Percentiles rank a stretch among this genome's conserved stretches.
Conservation (phyloP, 1,284 basidiomycete genomes). For the Ustanciosporium gigantosporum region DNA sequence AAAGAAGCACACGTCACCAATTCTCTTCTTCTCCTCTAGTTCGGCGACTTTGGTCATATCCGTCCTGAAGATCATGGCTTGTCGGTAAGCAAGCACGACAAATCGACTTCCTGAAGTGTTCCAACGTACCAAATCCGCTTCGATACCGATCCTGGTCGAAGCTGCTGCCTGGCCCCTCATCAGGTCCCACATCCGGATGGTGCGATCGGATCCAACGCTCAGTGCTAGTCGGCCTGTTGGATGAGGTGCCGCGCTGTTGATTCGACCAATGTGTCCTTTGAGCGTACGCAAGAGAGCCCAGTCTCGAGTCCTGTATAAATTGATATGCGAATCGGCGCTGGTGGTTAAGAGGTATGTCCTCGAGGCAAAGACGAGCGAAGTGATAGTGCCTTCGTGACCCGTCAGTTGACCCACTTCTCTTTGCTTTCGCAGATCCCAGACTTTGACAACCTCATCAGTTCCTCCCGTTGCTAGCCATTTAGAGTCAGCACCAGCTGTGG, state of each 20-base stretch:
- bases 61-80: slow-evolving; percentile 47
- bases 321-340: slow-evolving; percentile 76
- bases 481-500: slow-evolving; percentile 66
- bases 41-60: slow-evolving; percentile 53
- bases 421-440: slow-evolving; percentile 89
- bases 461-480: slow-evolving; percentile 96
- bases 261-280: slow-evolving; percentile 88
- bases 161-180: slow-evolving; percentile 90
- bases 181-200: slow-evolving; percentile 95
- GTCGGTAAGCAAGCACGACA: slow-evolving; percentile 43
- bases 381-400: slow-evolving; percentile 93
- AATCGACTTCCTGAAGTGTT: slow-evolving; percentile 46
- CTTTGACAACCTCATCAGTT: slow-evolving; percentile 90
- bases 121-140: slow-evolving; percentile 50
- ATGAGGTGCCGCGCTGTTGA: slow-evolving; percentile 87
- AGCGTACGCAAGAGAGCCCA: slow-evolving; percentile 86
- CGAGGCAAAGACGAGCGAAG: slow-evolving; percentile 82
- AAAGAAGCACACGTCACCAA: slow-evolving; percentile 48
- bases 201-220: slow-evolving; percentile 85
- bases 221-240: slow-evolving; percentile 88
- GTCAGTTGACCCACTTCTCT: slow-evolving; percentile 91
- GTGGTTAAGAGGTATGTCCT: slow-evolving; percentile 85
- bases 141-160: slow-evolving; percentile 70
- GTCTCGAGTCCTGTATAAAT: slow-evolving; percentile 86
- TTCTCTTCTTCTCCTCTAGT: slow-evolving; percentile 39